Conservation (phyloP, 73 alveolate species). For the Paramecium bursaria region DNA sequence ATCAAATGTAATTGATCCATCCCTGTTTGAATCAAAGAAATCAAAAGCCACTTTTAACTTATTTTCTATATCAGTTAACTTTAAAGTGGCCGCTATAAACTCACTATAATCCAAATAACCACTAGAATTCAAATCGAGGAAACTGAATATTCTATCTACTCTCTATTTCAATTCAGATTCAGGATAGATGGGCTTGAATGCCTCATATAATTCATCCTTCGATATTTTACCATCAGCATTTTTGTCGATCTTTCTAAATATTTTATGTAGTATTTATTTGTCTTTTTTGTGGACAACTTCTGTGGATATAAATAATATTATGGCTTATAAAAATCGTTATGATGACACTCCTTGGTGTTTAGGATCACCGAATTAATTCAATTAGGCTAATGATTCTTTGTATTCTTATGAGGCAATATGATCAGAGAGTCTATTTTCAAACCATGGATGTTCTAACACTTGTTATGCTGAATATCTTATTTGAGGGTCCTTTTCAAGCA, state of each 20-base stretch:
- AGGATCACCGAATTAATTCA: conserved; percentile 14
- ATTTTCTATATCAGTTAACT: conserved; percentile 24
- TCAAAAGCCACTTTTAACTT: conserved; percentile 37
- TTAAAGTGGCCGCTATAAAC: conserved; percentile 54
- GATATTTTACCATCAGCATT: conserved; percentile 46
- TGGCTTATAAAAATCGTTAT: conserved; percentile 44
- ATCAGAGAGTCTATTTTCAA: conserved; percentile 40
- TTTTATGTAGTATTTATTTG: conserved; percentile 12
- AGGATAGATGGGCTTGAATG: conserved; percentile 5
- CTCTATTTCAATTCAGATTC: conserved; percentile 10
- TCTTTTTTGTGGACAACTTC: conserved; percentile 51
- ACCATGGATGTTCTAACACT: conserved; percentile 46
- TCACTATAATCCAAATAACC: conserved; percentile 56
- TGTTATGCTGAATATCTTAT: conserved; percentile 30
- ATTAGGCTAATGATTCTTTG: conserved; percentile 33
- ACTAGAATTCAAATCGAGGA: conserved; percentile 39
- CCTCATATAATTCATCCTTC: conserved; percentile 23
- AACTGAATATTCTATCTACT: conserved; percentile 38
- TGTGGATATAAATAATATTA: conserved; percentile 30
- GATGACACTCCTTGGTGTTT: background rate
- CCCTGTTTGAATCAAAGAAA: conserved; percentile 34
- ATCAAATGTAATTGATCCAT: conserved; percentile 49
- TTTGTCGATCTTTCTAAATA: conserved; percentile 42
- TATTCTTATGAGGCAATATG: conserved; percentile 40
- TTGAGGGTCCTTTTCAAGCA: conserved; percentile 52